phyloP scores from a whole-genome alignment of 768 basidiomycete genomes.

The Tricholoma bakamatsutake region DNA sequence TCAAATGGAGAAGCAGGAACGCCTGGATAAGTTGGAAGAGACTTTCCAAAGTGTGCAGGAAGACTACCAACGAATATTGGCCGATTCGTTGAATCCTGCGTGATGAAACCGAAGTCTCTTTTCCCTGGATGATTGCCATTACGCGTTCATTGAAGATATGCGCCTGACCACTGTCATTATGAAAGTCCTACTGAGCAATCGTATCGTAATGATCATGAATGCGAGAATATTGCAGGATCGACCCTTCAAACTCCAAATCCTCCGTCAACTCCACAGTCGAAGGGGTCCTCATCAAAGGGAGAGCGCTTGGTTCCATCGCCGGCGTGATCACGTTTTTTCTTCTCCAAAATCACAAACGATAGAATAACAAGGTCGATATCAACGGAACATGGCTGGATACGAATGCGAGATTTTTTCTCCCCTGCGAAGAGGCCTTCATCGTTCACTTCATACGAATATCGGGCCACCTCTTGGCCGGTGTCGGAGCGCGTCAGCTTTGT shows the following conservation, averaged over 20 bases:
- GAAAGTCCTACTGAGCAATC: neutral
- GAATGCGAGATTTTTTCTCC: constrained; percentile 39
- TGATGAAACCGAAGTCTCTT: neutral
- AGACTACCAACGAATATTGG: constrained; percentile 80
- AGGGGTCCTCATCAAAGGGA: constrained; percentile 31
- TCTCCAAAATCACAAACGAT: constrained; percentile 52
- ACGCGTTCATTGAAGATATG: neutral
- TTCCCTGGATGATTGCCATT: neutral
- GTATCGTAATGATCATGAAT: neutral
- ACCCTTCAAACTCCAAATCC: constrained; percentile 11
- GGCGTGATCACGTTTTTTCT: constrained; percentile 38
- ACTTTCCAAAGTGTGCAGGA: constrained; percentile 84
- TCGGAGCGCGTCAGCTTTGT: constrained; percentile 33
- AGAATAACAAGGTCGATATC: constrained; percentile 49
- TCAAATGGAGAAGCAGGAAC: constrained; percentile 82
- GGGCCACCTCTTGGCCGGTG: constrained; percentile 37
- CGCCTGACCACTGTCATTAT: neutral
- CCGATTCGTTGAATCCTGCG: constrained; percentile 27
- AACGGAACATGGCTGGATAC: constrained; percentile 40
- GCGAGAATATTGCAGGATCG: neutral
- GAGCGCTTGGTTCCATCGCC: constrained; percentile 24
- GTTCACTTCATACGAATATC: constrained; percentile 27
- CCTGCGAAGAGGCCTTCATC: constrained; percentile 43
- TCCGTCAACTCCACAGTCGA: constrained; percentile 32
- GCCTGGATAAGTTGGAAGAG: constrained; percentile 85